Evolutionary conservation across 106 monocot species (phyloP).

Genomic region (Apostasia shenzhenica): DNA sequence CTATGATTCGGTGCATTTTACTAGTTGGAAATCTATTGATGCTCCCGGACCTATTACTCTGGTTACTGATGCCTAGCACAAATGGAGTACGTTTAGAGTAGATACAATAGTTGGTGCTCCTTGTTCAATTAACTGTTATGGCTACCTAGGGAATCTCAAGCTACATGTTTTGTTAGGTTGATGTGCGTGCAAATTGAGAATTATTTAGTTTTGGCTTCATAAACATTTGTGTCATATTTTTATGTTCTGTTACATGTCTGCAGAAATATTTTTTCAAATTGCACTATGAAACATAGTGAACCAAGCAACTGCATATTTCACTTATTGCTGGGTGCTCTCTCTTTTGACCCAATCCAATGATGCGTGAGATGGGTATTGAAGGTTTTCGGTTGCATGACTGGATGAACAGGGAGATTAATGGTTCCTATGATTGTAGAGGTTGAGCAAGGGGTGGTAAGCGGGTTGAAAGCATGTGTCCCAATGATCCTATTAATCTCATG

Average conservation of each 20-base stretch:
- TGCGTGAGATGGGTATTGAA: neutral
- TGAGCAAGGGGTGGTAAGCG: conserved; percentile 7
- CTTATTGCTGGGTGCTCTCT: too few relatives aligned
- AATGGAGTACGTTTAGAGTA: neutral
- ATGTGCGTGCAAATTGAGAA: neutral
- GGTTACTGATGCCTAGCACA: too few relatives aligned
- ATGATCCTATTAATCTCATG: conserved; percentile 32
- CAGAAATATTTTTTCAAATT: conserved; percentile 3
- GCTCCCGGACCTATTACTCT: too few relatives aligned
- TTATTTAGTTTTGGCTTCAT: neutral
- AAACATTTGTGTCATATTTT: neutral
- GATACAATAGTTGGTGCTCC: too few relatives aligned
- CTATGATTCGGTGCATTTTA: too few relatives aligned
- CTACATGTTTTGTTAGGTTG: neutral
- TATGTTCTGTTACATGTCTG: neutral
- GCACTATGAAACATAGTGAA: neutral
- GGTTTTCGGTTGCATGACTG: conserved; percentile 3
- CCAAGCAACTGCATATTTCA: neutral
- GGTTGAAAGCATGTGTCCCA: neutral
- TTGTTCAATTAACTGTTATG: neutral
- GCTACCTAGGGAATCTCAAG: neutral
- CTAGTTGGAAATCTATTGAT: too few relatives aligned
- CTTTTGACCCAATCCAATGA: neutral
- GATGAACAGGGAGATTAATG: conserved; percentile 8
- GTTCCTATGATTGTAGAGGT: conserved; percentile 5